A percentile compares a stretch with the other conserved stretches of the same genome.
phyloP scores from a whole-genome alignment of 495 filamentous ascomycete species.

The Stereocaulon alpinum region DNA sequence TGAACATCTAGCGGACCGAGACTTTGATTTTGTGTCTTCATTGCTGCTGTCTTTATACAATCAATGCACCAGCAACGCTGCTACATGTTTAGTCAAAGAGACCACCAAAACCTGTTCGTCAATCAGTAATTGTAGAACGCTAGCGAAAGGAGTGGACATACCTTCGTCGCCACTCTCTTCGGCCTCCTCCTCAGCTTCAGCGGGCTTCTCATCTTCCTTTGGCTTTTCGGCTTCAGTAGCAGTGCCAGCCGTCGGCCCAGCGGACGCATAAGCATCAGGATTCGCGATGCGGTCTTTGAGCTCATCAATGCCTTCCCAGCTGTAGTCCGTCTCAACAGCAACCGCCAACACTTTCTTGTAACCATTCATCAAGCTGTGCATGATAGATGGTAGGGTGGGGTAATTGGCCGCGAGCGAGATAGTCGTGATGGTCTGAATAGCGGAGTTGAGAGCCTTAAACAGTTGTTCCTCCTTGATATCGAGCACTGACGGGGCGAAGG shows the following conservation, averaged over 20 bases:
- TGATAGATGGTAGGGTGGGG: constrained; percentile 92
- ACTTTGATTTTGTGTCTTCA: not conserved
- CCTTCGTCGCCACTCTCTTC: constrained; percentile 39
- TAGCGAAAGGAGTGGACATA: not conserved
- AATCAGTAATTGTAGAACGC: constrained; percentile 14
- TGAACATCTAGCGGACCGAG: too few relatives aligned
- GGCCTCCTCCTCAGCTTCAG: constrained; percentile 44
- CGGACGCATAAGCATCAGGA: constrained; percentile 81
- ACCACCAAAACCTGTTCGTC: constrained; percentile 40
- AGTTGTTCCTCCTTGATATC: constrained; percentile 92
- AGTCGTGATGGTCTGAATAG: constrained; percentile 76
- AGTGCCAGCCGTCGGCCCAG: constrained; percentile 59
- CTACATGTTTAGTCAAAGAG: constrained; percentile 43
- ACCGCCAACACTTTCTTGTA: constrained; percentile 97
- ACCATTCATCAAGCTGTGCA: constrained; percentile 87
- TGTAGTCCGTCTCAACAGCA: constrained; percentile 81
- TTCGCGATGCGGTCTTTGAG: constrained; percentile 99
- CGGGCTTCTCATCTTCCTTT: constrained; percentile 35
- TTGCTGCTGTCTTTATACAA: not conserved
- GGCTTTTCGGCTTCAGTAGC: constrained; percentile 26
- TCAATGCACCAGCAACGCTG: not conserved
- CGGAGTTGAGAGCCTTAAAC: constrained; percentile 67
- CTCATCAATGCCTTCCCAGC: constrained; percentile 90
- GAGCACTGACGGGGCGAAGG: constrained; percentile 70
- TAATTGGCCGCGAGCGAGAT: constrained; percentile 86